These are phyloP conservation scores for Calonectria leucothoes DNA, from an alignment of 2,329 filamentous ascomycete species.

Conservation along the genomic window DNA sequence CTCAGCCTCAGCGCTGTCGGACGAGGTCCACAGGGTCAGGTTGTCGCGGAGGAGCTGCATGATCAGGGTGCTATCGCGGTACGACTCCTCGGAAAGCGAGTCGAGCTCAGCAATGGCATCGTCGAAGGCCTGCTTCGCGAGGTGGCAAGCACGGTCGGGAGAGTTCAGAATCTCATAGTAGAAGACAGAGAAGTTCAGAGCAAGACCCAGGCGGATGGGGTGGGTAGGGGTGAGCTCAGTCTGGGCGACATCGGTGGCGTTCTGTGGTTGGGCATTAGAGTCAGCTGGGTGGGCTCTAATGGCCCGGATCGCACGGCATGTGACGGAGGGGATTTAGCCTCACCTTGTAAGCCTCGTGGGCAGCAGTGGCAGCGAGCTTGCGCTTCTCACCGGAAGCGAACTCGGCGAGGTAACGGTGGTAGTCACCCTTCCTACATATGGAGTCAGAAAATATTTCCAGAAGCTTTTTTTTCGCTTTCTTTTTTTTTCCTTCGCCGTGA, in stretches of 20 bases:
- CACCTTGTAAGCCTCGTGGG: slow-evolving; percentile 98
- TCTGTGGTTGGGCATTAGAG: slow-evolving; percentile 62
- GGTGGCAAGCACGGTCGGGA: slow-evolving; percentile 95
- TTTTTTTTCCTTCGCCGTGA: background rate
- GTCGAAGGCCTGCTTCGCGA: slow-evolving; percentile 99
- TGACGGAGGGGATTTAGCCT: slow-evolving; percentile 44
- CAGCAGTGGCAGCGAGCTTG: slow-evolving; percentile 86
- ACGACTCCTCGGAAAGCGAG: slow-evolving; percentile 96
- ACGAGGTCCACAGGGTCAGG: slow-evolving; percentile 97
- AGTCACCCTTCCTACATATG: slow-evolving; percentile 87
- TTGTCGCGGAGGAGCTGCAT: slow-evolving; percentile 99
- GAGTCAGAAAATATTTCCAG: slow-evolving; percentile 14
- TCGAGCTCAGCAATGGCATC: slow-evolving; percentile 99
- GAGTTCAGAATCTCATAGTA: slow-evolving; percentile 99
- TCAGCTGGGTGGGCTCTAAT: slow-evolving; percentile 29
- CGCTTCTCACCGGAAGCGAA: slow-evolving; percentile 94
- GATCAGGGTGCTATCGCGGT: slow-evolving; percentile 98
- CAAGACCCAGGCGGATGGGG: slow-evolving; percentile 96
- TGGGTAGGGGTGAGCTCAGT: slow-evolving; percentile 97
- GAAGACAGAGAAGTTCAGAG: slow-evolving; percentile 99
- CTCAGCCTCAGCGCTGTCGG: slow-evolving; percentile 85
- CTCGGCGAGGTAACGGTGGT: slow-evolving; percentile 95
- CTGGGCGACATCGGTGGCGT: slow-evolving; percentile 97
- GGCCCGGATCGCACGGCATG: slow-evolving; percentile 42
- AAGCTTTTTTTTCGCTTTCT: background rate